phyloP scores from a whole-genome alignment of 169 alveolate genomes.

The Cryptosporidium sp. region DNA sequence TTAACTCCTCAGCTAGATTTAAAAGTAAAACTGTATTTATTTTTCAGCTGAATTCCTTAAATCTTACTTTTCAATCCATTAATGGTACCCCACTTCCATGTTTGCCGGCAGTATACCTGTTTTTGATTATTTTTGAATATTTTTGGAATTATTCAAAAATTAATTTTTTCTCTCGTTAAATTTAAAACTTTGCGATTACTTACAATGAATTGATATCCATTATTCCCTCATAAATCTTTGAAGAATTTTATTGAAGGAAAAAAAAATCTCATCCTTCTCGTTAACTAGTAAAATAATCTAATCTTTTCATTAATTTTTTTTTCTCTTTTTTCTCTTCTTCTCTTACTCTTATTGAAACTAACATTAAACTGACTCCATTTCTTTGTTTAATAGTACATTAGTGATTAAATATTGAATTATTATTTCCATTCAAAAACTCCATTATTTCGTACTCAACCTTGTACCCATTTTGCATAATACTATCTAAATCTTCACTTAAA shows the following conservation, averaged over 20 bases:
- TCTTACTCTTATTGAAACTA: neutral
- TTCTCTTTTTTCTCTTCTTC: neutral
- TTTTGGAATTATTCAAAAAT: neutral
- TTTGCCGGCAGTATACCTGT: constrained; percentile 27
- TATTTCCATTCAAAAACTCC: constrained; percentile 17
- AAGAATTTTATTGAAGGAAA: neutral
- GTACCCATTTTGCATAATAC: neutral
- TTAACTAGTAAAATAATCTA: neutral
- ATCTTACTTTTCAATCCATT: constrained; percentile 1
- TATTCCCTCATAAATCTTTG: neutral
- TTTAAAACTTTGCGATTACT: neutral
- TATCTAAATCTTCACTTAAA: neutral
- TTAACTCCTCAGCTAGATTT: neutral
- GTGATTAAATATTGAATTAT: constrained; percentile 5
- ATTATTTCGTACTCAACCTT: constrained; percentile 5
- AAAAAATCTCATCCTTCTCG: neutral
- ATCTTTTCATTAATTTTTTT: neutral
- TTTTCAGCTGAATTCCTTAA: neutral
- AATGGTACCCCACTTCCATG: constrained; percentile 22
- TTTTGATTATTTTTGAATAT: constrained; percentile 5
- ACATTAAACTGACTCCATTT: neutral
- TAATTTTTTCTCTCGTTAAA: neutral
- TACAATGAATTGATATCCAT: neutral
- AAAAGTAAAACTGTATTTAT: neutral
- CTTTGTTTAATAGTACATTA: neutral